Percentiles rank a stretch among this genome's conserved stretches.
phyloP scores from a whole-genome alignment of 257 asterid species.

The Przewalskia tangutica region DNA sequence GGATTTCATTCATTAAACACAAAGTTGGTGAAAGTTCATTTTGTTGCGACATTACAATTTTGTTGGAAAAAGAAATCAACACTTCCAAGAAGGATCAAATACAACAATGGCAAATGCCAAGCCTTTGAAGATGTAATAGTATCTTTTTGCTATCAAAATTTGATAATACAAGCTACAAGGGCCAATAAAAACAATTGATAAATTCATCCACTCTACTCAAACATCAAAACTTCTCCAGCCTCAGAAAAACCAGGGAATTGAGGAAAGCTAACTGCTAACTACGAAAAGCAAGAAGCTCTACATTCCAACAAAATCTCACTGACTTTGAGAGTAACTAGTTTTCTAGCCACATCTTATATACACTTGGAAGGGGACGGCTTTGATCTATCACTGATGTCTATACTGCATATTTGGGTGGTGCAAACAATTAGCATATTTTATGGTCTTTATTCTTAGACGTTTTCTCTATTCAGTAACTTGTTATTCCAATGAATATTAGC shows the following conservation, averaged over 20 bases:
- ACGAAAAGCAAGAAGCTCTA: not conserved
- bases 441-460: constrained; percentile 14
- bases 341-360: not conserved
- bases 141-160: not conserved
- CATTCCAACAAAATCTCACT: not conserved
- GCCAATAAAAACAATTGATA: not conserved
- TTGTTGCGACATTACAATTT: not conserved
- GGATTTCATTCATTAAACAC: not conserved
- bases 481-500: constrained; percentile 38
- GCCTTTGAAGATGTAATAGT: not conserved
- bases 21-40: not conserved
- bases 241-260: not conserved
- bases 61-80: not conserved
- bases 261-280: not conserved
- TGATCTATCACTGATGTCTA: not conserved
- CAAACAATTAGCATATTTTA: not conserved
- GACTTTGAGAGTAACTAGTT: not conserved
- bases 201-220: constrained; percentile 6
- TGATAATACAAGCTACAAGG: constrained; percentile 3
- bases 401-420: not conserved
- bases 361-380: not conserved
- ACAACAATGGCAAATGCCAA: not conserved
- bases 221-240: constrained; percentile 6
- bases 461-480: constrained; percentile 25
- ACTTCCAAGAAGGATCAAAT: not conserved